Evolutionary conservation across 495 filamentous ascomycete genomes (phyloP), one percentile per base, ranked within the genome.

Genomic region (Trypethelium eluteriae): DNA sequence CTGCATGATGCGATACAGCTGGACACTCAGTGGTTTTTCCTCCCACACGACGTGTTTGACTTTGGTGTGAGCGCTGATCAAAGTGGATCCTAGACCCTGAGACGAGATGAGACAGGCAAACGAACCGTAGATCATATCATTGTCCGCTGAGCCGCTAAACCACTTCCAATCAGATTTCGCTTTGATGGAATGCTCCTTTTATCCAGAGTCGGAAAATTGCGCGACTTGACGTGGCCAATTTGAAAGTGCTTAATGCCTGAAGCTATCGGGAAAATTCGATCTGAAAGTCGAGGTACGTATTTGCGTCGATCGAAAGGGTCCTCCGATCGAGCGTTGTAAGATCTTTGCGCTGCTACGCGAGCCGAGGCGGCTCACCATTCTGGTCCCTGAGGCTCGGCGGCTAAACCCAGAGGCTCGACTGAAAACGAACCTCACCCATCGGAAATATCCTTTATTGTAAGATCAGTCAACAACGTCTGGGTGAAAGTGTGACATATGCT

Each of bases 61-160:
- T 59, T 59, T 11, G 7, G 6, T 59, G 53, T 18, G 18, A 59
- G 32, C 14, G 53, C 9, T 59, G 53, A 59, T 59, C 53, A 59
- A 59, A 59, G 6, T 36, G 32, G 18, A 59, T 32, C 18, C 1
- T 59, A 36, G 41, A 44, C 41, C 41, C 41, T 44, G 41, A 14
- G 6, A 44, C 41, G 41, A 44, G 41, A 7, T 44, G 41, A 44
- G 41, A 44, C 41, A 7, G 14, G 41, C 41, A 44, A 14, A 7
- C 41, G 14, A 7, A 14, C 41, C 41, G 14, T 14, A 44, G 25
- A 25, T 25, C 41, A 44, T 7, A 44, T 44, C 41, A 44, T 44
- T 14, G 6, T 14, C 41, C 14, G 41, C 14, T 14, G 14, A 44
- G 41, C 41, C 41, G 25, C 25, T 25, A 25, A 25, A 25, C 25